Conservation (phyloP, 176 grass and related monocot genomes). For the Eragrostis curvula region DNA sequence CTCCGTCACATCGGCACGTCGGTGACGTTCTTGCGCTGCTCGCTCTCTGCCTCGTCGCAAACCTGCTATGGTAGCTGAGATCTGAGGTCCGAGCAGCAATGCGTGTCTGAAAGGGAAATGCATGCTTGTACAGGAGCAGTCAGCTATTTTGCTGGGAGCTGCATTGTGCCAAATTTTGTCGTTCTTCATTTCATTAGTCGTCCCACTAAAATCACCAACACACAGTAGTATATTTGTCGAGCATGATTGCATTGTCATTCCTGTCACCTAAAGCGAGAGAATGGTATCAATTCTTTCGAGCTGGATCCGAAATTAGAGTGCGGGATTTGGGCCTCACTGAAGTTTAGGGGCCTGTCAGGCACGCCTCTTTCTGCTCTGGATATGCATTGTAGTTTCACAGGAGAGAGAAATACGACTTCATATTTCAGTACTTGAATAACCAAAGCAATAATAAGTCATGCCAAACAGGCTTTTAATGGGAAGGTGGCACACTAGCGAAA, state of each 20-base stretch:
- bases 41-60: conserved; percentile 13
- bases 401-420: too few relatives aligned
- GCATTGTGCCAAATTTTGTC: not conserved
- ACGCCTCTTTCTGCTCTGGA: too few relatives aligned
- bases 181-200: not conserved
- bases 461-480: too few relatives aligned
- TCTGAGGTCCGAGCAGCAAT: not conserved
- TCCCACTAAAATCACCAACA: not conserved
- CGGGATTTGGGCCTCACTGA: too few relatives aligned
- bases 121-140: conserved; percentile 37
- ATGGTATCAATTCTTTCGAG: too few relatives aligned
- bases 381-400: too few relatives aligned
- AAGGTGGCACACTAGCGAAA: too few relatives aligned
- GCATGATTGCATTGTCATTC: not conserved
- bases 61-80: not conserved
- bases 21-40: not conserved
- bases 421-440: too few relatives aligned
- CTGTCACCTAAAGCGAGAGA: not conserved
- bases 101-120: not conserved
- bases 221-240: not conserved
- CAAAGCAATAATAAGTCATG: too few relatives aligned
- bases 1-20: not conserved
- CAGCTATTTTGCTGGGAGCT: not conserved
- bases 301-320: too few relatives aligned
- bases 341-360: too few relatives aligned